Evolutionary conservation across 2,329 filamentous ascomycete genomes (phyloP).

Genomic region (Colletotrichum sp.): DNA sequence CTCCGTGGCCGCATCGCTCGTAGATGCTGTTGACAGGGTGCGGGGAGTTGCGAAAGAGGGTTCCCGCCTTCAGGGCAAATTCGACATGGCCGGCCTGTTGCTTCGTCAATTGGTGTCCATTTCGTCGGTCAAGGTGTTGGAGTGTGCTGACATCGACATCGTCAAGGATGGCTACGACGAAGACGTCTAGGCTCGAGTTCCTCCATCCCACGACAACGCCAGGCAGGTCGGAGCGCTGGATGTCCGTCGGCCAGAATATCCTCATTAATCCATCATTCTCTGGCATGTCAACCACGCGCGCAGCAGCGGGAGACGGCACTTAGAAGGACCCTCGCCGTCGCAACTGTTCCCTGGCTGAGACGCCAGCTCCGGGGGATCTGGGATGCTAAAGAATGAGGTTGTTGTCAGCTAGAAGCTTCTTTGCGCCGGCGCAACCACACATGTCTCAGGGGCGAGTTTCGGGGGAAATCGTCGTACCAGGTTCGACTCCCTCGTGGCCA

Average conservation of each 20-base stretch:
- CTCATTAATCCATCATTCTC: slow-evolving; percentile 90
- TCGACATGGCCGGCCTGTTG: slow-evolving; percentile 78
- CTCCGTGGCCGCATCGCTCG: slow-evolving; percentile 80
- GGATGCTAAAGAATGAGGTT: slow-evolving; percentile 68
- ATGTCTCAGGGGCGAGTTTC: slow-evolving; percentile 13
- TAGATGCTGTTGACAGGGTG: slow-evolving; percentile 83
- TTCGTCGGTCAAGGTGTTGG: neutral
- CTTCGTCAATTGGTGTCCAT: slow-evolving; percentile 28
- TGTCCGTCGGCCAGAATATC: slow-evolving; percentile 97
- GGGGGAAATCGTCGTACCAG: slow-evolving; percentile 63
- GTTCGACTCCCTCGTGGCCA: slow-evolving; percentile 80
- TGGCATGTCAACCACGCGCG: slow-evolving; percentile 60
- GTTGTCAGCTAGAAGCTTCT: slow-evolving; percentile 28
- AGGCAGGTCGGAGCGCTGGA: slow-evolving; percentile 71
- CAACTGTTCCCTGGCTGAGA: slow-evolving; percentile 95
- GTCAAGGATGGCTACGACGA: slow-evolving; percentile 88
- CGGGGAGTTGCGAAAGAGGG: slow-evolving; percentile 81
- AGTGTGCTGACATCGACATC: slow-evolving; percentile 77
- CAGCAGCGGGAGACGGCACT: slow-evolving; percentile 32
- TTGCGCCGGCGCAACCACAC: slow-evolving; percentile 7
- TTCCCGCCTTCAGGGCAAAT: slow-evolving; percentile 82
- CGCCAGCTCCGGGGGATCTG: slow-evolving; percentile 75
- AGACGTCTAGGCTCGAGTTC: slow-evolving; percentile 88
- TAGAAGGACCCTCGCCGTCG: slow-evolving; percentile 94
- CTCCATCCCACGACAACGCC: slow-evolving; percentile 95